These are phyloP conservation scores for Glycine latifolia DNA, from an alignment of 306 rosid genomes.

Conservation along the genomic window DNA sequence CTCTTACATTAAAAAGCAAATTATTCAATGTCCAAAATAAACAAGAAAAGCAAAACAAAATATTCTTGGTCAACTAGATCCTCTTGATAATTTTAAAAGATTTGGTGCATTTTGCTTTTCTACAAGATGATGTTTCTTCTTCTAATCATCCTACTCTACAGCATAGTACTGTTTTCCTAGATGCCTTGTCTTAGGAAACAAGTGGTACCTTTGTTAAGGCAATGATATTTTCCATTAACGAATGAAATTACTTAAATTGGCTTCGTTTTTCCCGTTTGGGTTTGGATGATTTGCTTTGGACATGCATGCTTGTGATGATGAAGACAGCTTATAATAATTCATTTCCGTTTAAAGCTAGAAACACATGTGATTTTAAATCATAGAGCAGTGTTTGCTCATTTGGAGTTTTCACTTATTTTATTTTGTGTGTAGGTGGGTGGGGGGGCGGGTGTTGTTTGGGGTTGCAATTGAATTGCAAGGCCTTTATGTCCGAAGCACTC, in stretches of 20 bases:
- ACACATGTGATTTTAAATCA: conserved; percentile 41
- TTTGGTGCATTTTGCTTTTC: conserved; percentile 31
- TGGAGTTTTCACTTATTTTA: background rate
- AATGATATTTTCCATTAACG: conserved; percentile 59
- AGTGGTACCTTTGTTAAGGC: conserved; percentile 50
- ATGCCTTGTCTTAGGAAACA: conserved; percentile 69
- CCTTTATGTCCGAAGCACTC: conserved; percentile 29
- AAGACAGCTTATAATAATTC: conserved; percentile 49
- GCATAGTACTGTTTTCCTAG: background rate
- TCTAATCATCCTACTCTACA: conserved; percentile 46
- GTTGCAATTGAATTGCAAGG: background rate
- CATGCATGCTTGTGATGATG: conserved; percentile 63
- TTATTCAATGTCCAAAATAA: conserved; percentile 32
- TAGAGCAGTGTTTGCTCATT: conserved; percentile 30
- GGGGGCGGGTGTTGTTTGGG: background rate
- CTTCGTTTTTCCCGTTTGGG: conserved; percentile 1
- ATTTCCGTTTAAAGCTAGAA: conserved; percentile 47
- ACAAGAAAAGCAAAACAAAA: conserved; percentile 42
- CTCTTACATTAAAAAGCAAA: conserved; percentile 48
- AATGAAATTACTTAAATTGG: conserved; percentile 49
- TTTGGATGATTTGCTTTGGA: conserved; percentile 48
- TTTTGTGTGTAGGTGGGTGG: background rate
- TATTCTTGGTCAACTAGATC: conserved; percentile 60
- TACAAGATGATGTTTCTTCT: conserved; percentile 48
- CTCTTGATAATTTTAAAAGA: conserved; percentile 48